Base-by-base conservation (phyloP, 805 yeast genomes). In the Schizosaccharomyces octosporus region DNA sequence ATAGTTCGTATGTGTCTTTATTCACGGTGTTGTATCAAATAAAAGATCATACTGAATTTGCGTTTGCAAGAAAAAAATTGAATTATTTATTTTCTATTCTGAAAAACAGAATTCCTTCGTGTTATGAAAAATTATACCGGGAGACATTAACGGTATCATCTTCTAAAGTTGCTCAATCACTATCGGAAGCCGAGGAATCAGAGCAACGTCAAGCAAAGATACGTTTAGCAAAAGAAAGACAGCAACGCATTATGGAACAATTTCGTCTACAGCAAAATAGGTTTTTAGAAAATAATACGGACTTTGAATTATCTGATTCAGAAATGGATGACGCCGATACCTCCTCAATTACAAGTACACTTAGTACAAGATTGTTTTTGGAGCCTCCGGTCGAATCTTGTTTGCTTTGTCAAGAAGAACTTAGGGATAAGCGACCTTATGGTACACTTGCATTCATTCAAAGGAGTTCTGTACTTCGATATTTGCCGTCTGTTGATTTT, bases 381-480 rank as follows among this genome's bases (percentile, higher is more conserved):
- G 36, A 21, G 7, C 57, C 57, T 66, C 93, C 94, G 0, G 81
- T 80, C 39, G 81, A 81, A 39, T 84, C 81, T 64, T 87, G 95
- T 69, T 82, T 87, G 48, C 72, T 87, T 17, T 87, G 95, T 69
- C 88, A 87, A 65, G 85, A 84, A 80, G 82, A 87, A 0, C 77
- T 82, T 1, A 76, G 76, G 24, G 78, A 79, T 24, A 78, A 78
- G 27, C 85, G 84, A 3, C 79, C 85, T 0, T 85, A 83, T 70
- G 95, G 95, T 0, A 76, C 84, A n/a, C 79, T 85, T 60, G 78
- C 85, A 7, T 79, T 79, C 66, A 73, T 84, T 31, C 72, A 81
- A 0, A 78, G 57, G n/a, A 51, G 36, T 13, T 51, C 57, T 17
- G 13, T 51, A 29, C 15, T 51, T 17, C 21, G 57, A 24, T 29